A percentile compares a stretch with the other conserved stretches of the same genome.
These are phyloP conservation scores for Globisporangium spiculum DNA, from an alignment of 352 stramenopile species.

Conservation along the genomic window DNA sequence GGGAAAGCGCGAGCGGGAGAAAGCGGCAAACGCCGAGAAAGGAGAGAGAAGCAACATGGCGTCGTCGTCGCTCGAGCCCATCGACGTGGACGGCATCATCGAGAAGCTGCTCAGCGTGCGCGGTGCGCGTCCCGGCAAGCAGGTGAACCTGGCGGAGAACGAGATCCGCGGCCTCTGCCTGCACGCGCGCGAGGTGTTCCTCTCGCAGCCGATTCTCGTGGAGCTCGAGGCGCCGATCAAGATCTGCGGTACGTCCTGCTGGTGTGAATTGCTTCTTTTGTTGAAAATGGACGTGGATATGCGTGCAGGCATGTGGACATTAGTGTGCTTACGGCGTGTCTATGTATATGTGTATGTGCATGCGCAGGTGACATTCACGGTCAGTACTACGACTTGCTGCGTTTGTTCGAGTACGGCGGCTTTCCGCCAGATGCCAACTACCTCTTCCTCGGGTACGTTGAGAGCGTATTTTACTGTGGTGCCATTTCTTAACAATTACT, in stretches of 20 bases:
- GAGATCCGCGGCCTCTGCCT: slow-evolving; percentile 98
- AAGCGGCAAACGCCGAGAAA: too few relatives aligned
- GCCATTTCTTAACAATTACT: not conserved
- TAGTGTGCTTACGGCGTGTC: not conserved
- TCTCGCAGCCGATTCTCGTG: slow-evolving; percentile 97
- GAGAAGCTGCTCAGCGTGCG: slow-evolving; percentile 90
- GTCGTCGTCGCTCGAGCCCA: slow-evolving; percentile 53
- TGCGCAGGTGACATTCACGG: slow-evolving; percentile 90
- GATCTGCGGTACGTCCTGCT: slow-evolving; percentile 80
- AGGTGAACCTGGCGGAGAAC: slow-evolving; percentile 94
- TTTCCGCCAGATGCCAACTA: slow-evolving; percentile 86
- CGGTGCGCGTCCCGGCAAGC: slow-evolving; percentile 63
- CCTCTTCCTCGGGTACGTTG: slow-evolving; percentile 51
- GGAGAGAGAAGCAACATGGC: too few relatives aligned
- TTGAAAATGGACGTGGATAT: not conserved
- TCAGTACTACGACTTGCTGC: slow-evolving; percentile 98
- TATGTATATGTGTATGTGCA: not conserved
- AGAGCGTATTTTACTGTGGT: slow-evolving; percentile 12
- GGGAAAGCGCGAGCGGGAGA: too few relatives aligned
- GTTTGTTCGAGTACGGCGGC: slow-evolving; percentile 93
- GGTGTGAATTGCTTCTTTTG: not conserved
- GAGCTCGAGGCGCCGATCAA: slow-evolving; percentile 99
- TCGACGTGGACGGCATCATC: slow-evolving; percentile 87
- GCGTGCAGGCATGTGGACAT: not conserved
- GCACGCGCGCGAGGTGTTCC: slow-evolving; percentile 93